These are phyloP conservation scores for Venturia oleaginea DNA, from an alignment of 2,329 filamentous ascomycete species.

Conservation along the genomic window DNA sequence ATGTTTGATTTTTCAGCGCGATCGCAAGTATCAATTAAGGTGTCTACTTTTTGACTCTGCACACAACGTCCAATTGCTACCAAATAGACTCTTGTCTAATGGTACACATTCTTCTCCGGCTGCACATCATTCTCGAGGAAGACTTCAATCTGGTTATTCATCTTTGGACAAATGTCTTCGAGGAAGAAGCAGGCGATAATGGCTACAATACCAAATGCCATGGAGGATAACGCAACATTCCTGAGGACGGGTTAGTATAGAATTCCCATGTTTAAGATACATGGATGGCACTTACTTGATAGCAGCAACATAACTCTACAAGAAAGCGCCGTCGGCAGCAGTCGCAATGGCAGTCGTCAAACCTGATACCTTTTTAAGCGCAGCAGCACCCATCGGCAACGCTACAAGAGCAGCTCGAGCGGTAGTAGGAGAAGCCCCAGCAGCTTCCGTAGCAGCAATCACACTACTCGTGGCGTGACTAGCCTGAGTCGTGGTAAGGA, in stretches of 20 bases:
- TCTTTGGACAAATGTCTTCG: constrained; percentile 13
- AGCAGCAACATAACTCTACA: background rate
- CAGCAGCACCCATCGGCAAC: constrained; percentile 19
- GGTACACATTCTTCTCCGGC: constrained; percentile 14
- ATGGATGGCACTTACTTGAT: constrained; percentile 15
- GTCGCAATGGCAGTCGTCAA: constrained; percentile 14
- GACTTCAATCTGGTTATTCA: constrained; percentile 12
- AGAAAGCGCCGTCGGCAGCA: constrained; percentile 10
- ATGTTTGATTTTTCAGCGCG: too few species aligned
- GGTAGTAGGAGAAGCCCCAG: constrained; percentile 13
- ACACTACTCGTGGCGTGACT: constrained; percentile 17
- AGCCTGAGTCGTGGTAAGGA: constrained; percentile 29
- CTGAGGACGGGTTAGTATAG: background rate
- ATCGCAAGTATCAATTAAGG: background rate
- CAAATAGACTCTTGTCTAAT: constrained; percentile 8
- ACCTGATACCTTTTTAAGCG: constrained; percentile 16
- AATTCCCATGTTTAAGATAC: constrained; percentile 11
- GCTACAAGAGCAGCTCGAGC: constrained; percentile 20
- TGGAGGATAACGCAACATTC: background rate
- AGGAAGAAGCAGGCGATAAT: constrained; percentile 8
- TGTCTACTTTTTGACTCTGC: background rate
- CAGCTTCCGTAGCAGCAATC: constrained; percentile 17
- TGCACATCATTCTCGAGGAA: constrained; percentile 13
- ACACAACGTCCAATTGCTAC: background rate
- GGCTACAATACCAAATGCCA: constrained; percentile 12